Evolutionary conservation across 1,284 basidiomycete genomes (phyloP), one percentile per base, ranked within the genome.

Genomic region (Xerocomus cyaneibrunnescens): DNA sequence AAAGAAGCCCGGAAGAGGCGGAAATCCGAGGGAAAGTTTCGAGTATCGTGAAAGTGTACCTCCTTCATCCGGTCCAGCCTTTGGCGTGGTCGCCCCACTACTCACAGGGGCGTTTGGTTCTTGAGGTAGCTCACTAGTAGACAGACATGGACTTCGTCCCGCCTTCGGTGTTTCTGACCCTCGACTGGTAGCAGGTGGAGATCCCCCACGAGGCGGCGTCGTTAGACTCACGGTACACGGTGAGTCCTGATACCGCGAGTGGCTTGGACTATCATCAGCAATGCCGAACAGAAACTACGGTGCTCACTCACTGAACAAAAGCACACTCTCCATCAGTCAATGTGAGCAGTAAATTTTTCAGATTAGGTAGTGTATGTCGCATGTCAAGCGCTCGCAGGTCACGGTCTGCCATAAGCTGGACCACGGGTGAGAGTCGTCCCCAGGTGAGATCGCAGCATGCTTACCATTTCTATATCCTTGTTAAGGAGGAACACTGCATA

Each of bases 401-500:
- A 17, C 88, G 83, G 62, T 94, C 90, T 55, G 83, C 79, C 94
- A 96, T 96, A 50, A 97, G 81, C 92, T 97, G 30, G 52, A 50
- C 57, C 36, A 52, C 56, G 43, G 36, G 41, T 60, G 25, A 58
- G 44, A 44, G 16, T 25, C 23, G 31, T 13, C 47, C 50, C 52
- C 6, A 44, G 45, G 49, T 48, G 51, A n/a, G 12, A 41, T 53
- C 23, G 45, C 40, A 48, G 32, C 48, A 37, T 31, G 61, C 82
- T 61, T 60, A 94, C 93, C 79, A 94, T 78, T 74, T 99, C 96
- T 57, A 99, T 94, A 68, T 99, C 80, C 74, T 99, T 99, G 76
- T 99, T 99, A 34, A 99, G 76, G 42, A 99, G 73, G 68, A 97
- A 99, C 5, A 98, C 94, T 9, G 88, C 97, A 72, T 99, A 99